phyloP scores from a whole-genome alignment of 768 basidiomycete species.

The Crepidotus variabilis region DNA sequence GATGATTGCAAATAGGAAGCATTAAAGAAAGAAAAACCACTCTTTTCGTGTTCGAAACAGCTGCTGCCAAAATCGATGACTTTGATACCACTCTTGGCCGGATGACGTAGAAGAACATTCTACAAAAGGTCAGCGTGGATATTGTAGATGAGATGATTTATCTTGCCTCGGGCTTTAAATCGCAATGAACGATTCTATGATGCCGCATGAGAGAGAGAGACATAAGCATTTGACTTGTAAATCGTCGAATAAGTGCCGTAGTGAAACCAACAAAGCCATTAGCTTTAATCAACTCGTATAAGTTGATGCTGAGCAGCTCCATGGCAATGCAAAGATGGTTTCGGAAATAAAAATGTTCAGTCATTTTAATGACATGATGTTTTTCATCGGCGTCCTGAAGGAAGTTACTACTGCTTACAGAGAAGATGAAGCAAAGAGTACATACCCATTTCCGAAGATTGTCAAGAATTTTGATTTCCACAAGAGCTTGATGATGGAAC shows the following conservation, averaged over 20 bases:
- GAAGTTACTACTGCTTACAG: background rate
- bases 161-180: slow-evolving; percentile 94
- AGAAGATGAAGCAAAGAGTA: slow-evolving; percentile 9
- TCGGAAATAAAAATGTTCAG: slow-evolving; percentile 97
- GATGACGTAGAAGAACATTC: slow-evolving; percentile 94
- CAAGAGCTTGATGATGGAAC: slow-evolving; percentile 96
- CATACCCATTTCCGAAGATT: slow-evolving; percentile 96
- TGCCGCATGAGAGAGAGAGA: slow-evolving; percentile 92
- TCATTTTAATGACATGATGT: slow-evolving; percentile 97
- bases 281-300: slow-evolving; percentile 98
- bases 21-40: slow-evolving; percentile 39
- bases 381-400: slow-evolving; percentile 91
- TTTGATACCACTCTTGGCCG: slow-evolving; percentile 94
- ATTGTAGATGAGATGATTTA: background rate
- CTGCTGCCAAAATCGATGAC: slow-evolving; percentile 99
- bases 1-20: slow-evolving; percentile 1
- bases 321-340: slow-evolving; percentile 97
- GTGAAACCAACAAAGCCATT: slow-evolving; percentile 99
- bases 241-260: slow-evolving; percentile 89
- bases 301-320: slow-evolving; percentile 96
- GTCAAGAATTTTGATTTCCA: slow-evolving; percentile 98
- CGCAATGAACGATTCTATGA: slow-evolving; percentile 97
- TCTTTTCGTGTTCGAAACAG: slow-evolving; percentile 98
- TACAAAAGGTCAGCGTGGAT: slow-evolving; percentile 25
- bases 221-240: slow-evolving; percentile 93